phyloP scores from a whole-genome alignment of 2,329 filamentous ascomycete species.

The Incumbomyces lentus region DNA sequence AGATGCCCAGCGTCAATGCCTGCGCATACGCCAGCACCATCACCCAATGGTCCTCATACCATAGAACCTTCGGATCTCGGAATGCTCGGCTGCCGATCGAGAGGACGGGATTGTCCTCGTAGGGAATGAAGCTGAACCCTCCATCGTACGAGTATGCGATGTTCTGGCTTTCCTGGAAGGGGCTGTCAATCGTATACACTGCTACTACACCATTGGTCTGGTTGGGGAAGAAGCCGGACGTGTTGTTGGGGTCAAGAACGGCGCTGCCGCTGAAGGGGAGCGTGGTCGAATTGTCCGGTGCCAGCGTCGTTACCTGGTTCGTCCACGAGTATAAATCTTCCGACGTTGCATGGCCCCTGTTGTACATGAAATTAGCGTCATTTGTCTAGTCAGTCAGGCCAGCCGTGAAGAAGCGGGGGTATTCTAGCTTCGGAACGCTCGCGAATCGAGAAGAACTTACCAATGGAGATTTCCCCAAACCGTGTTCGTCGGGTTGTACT shows the following conservation, averaged over 20 bases:
- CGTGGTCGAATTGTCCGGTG: conserved; percentile 34
- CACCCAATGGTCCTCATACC: conserved; percentile 48
- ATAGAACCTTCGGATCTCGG: conserved; percentile 56
- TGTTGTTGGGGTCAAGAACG: conserved; percentile 54
- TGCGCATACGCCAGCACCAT: conserved; percentile 46
- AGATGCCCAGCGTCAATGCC: conserved; percentile 51
- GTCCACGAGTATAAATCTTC: conserved; percentile 53
- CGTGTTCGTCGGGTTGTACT: conserved; percentile 44
- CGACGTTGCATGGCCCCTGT: conserved; percentile 52
- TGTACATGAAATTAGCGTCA: too few species aligned
- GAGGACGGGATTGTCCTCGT: conserved; percentile 51
- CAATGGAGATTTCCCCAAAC: conserved; percentile 53
- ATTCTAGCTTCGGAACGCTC: too few species aligned
- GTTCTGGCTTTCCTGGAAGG: conserved; percentile 42
- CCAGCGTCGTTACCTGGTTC: conserved; percentile 54
- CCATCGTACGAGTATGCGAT: conserved; percentile 53
- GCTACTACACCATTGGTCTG: conserved; percentile 54
- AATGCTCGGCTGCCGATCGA: conserved; percentile 46
- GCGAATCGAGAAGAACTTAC: too few species aligned
- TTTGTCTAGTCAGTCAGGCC: too few species aligned
- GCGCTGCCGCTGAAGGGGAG: conserved; percentile 46
- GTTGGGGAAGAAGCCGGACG: conserved; percentile 53
- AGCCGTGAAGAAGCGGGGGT: too few species aligned
- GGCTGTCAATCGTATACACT: conserved; percentile 41
- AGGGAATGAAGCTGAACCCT: conserved; percentile 52